Conservation (phyloP, 2,329 filamentous ascomycete genomes). For the Penicillium verrucosum region DNA sequence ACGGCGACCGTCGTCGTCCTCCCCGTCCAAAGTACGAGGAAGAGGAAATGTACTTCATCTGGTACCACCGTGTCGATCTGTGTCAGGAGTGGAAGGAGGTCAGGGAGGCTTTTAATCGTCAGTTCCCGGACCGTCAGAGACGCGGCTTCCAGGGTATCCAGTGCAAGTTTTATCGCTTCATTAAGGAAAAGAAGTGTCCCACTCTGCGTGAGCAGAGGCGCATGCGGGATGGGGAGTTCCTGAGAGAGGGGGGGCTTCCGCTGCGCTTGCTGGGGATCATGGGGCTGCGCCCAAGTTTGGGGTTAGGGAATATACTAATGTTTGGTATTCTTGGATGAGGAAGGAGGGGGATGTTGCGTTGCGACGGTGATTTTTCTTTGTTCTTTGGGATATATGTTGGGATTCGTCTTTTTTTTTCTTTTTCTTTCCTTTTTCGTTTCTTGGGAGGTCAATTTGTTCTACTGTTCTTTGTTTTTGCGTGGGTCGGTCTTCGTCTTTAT, state of each 20-base stretch:
- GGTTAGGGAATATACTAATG: conserved; percentile 33
- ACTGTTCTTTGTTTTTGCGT: conserved; percentile 9
- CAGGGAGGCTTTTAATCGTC: conserved; percentile 42
- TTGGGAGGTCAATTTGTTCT: conserved; percentile 14
- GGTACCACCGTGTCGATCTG: conserved; percentile 49
- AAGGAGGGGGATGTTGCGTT: conserved; percentile 15
- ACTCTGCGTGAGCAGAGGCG: conserved; percentile 44
- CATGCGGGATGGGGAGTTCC: conserved; percentile 40
- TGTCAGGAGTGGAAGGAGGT: conserved; percentile 48
- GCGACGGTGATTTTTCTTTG: neutral
- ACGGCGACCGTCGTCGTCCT: conserved; percentile 38
- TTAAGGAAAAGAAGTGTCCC: conserved; percentile 45
- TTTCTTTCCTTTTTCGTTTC: neutral
- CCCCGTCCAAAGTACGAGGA: conserved; percentile 48
- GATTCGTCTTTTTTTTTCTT: neutral
- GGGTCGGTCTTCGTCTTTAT: conserved; percentile 10
- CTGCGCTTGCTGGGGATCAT: conserved; percentile 20
- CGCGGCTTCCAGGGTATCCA: conserved; percentile 47
- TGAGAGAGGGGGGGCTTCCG: conserved; percentile 29
- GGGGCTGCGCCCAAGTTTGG: neutral
- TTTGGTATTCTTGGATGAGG: conserved; percentile 46
- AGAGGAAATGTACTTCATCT: conserved; percentile 50
- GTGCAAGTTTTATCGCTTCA: conserved; percentile 51
- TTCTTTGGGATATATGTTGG: neutral
- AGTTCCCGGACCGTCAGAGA: conserved; percentile 42